phyloP scores from a whole-genome alignment of 2,329 filamentous ascomycete species.

The Colletotrichum sojae region DNA sequence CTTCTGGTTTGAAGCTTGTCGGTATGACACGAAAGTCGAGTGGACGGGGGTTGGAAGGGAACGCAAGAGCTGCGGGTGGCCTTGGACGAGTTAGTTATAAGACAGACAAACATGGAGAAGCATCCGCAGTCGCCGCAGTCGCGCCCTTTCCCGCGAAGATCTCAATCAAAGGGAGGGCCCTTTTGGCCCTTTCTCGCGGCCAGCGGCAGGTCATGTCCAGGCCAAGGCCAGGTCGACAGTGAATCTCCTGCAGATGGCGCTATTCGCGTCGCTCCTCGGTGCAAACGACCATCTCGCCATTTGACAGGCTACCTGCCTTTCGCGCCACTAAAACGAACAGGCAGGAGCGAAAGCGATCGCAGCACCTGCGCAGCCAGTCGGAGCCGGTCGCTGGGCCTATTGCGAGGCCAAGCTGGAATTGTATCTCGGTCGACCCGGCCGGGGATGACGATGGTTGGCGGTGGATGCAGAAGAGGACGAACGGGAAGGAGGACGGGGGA shows the following conservation, averaged over 20 bases:
- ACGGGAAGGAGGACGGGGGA: not conserved
- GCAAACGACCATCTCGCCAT: conserved; percentile 20
- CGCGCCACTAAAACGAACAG: conserved; percentile 24
- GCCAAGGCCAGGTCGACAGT: not conserved
- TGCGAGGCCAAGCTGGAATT: not conserved
- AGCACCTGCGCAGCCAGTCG: not conserved
- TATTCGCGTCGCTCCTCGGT: conserved; percentile 10
- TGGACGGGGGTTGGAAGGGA: not conserved
- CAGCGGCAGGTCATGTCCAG: conserved; percentile 10
- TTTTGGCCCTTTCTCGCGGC: not conserved
- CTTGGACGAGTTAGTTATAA: not conserved
- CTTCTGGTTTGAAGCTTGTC: not conserved
- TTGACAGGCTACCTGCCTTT: conserved; percentile 15
- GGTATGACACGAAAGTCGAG: not conserved
- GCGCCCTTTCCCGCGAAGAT: conserved; percentile 10
- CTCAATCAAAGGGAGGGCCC: conserved; percentile 1
- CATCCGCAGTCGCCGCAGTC: not conserved
- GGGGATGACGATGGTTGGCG: not conserved
- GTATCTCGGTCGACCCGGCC: not conserved
- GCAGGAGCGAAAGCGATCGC: not conserved
- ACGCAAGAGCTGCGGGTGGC: conserved; percentile 4
- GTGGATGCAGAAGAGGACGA: too few species aligned
- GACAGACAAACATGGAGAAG: not conserved
- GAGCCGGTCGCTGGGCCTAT: conserved; percentile 3
- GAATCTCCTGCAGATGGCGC: too few species aligned